These are phyloP conservation scores for Alternaria sp. DNA, from an alignment of 2,329 filamentous ascomycete species.

Conservation along the genomic window DNA sequence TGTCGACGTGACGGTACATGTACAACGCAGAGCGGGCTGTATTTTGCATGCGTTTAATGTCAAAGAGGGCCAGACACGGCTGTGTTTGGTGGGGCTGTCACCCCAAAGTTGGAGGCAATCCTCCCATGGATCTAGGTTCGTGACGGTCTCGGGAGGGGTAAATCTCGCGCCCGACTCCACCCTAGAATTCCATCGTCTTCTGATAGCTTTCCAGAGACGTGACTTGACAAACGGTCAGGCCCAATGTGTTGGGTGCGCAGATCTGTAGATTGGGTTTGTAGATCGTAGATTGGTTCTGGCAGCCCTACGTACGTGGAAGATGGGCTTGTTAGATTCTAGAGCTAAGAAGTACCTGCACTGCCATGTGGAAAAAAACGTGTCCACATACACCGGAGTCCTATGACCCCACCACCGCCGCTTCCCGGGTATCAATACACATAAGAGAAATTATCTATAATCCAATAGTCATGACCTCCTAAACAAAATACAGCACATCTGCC, in stretches of 20 bases:
- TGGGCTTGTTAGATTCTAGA: constrained; percentile 8
- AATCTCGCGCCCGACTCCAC: constrained; percentile 10
- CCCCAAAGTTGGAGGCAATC: constrained; percentile 10
- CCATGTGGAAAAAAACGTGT: constrained; percentile 9
- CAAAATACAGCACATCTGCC: constrained; percentile 5
- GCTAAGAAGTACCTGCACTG: constrained; percentile 13
- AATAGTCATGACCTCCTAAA: constrained; percentile 20
- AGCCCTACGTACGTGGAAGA: constrained; percentile 10
- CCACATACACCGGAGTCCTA: constrained; percentile 29
- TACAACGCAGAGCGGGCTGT: constrained; percentile 36
- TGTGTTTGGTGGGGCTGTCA: constrained; percentile 17
- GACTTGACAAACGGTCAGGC: constrained; percentile 5
- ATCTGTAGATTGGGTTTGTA: constrained; percentile 1
- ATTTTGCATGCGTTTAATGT: constrained; percentile 21
- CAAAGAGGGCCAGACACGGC: constrained; percentile 5
- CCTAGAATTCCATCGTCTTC: constrained; percentile 8
- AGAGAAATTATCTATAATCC: constrained; percentile 21
- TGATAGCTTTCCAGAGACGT: constrained; percentile 6
- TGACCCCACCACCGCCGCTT: constrained; percentile 27
- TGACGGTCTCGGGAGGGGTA: constrained; percentile 16
- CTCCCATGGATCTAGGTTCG: constrained; percentile 11
- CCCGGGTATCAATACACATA: constrained; percentile 45
- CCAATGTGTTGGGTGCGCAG: constrained; percentile 3
- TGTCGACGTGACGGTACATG: constrained; percentile 22
- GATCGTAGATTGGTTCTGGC: constrained; percentile 1